Evolutionary conservation across 768 basidiomycete genomes (phyloP).

Genomic region (Dictyophora rubrovolvata): DNA sequence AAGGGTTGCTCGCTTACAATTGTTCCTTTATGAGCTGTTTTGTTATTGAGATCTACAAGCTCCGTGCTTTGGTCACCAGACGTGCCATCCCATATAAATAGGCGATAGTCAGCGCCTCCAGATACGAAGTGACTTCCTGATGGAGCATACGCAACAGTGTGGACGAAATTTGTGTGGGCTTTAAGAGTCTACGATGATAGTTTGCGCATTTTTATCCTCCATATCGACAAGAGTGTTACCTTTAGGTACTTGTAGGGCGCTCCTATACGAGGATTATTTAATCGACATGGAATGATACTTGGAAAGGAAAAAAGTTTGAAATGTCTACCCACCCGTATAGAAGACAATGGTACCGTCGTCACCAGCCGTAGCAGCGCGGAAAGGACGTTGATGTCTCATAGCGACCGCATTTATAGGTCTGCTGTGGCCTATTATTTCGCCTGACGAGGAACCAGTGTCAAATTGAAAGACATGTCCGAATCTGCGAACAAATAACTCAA

Average conservation of each 20-base stretch:
- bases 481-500: constrained; percentile 27
- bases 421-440: constrained; percentile 82
- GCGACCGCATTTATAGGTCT: constrained; percentile 87
- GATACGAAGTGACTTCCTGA: constrained; percentile 80
- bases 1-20: constrained; percentile 40
- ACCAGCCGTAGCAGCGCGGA: constrained; percentile 78
- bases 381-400: constrained; percentile 82
- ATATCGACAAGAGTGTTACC: constrained; percentile 25
- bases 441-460: constrained; percentile 75
- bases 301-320: background rate
- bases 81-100: constrained; percentile 86
- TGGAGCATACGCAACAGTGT: constrained; percentile 76
- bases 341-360: constrained; percentile 80
- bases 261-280: constrained; percentile 23
- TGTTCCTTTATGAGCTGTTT: constrained; percentile 54
- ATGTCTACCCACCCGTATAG: constrained; percentile 49
- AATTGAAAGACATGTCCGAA: constrained; percentile 79
- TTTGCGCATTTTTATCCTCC: background rate
- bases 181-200: constrained; percentile 54
- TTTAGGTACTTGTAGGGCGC: constrained; percentile 87
- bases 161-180: constrained; percentile 86
- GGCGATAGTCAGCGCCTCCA: constrained; percentile 79
- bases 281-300: background rate
- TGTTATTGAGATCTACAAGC: constrained; percentile 38
- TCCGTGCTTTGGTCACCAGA: constrained; percentile 70